Evolutionary conservation across 1,284 basidiomycete genomes (phyloP).

Genomic region (Trichosporon coremiiforme): DNA sequence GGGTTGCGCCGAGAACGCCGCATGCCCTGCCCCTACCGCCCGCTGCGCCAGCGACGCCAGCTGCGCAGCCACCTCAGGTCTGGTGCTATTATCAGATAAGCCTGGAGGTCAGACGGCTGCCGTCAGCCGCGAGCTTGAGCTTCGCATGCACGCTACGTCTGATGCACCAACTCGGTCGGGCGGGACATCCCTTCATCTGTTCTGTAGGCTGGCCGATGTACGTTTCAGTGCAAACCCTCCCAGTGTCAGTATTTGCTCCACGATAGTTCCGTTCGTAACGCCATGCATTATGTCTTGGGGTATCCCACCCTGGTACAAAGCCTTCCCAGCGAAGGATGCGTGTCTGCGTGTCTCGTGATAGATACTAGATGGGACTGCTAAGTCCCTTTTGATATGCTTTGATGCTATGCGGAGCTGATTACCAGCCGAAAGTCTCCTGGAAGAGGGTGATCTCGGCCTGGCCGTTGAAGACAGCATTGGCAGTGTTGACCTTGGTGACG

Average conservation of each 20-base stretch:
- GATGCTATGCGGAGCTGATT: background rate
- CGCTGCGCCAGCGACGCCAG: background rate
- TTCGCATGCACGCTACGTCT: background rate
- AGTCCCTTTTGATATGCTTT: background rate
- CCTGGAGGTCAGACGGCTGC: background rate
- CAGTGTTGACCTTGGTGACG: conserved; percentile 32
- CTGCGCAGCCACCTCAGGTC: background rate
- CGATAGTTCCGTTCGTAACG: background rate
- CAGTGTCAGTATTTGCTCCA: background rate
- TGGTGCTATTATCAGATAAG: conserved; percentile 15
- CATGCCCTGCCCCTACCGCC: background rate
- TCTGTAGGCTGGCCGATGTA: too few species aligned
- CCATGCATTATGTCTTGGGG: conserved; percentile 8
- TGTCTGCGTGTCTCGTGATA: background rate
- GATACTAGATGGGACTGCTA: background rate
- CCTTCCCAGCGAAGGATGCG: background rate
- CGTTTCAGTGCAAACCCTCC: background rate
- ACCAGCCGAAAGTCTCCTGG: conserved; percentile 45
- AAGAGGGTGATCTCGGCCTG: conserved; percentile 37
- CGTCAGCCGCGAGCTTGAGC: too few species aligned
- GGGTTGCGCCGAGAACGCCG: background rate
- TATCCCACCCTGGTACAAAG: background rate
- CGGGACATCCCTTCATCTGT: background rate
- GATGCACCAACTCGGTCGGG: background rate
- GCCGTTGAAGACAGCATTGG: conserved; percentile 32